A percentile compares a stretch with the other conserved stretches of the same genome.
Conservation (phyloP, 257 asterid genomes). For the Gentiana dahurica region DNA sequence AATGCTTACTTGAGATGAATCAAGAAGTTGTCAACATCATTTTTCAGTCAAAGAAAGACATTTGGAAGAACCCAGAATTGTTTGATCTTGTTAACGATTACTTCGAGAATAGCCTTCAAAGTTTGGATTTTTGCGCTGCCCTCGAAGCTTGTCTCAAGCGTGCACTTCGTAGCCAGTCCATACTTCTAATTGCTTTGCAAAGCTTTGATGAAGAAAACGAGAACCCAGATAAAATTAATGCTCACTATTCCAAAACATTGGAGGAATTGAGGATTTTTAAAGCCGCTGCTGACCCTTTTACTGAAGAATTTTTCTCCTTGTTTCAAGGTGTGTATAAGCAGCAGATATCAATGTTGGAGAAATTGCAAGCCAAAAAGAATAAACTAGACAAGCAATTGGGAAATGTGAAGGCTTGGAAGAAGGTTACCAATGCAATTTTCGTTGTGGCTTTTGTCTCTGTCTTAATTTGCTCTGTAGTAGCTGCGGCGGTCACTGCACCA, state of each 20-base stretch:
- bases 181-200: conserved; percentile 43
- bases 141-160: conserved; percentile 58
- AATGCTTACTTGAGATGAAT: conserved; percentile 61
- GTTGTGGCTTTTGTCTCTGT: conserved; percentile 56
- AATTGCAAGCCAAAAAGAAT: conserved; percentile 39
- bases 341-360: conserved; percentile 48
- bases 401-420: conserved; percentile 52
- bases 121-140: conserved; percentile 66
- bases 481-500: conserved; percentile 76
- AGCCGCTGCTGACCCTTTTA: conserved; percentile 62
- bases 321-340: conserved; percentile 40
- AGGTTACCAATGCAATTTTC: conserved; percentile 58
- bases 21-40: conserved; percentile 64
- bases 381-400: conserved; percentile 49
- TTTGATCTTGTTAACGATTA: conserved; percentile 79
- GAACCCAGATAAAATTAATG: background rate
- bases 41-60: conserved; percentile 45
- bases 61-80: conserved; percentile 59
- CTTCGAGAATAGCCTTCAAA: conserved; percentile 61
- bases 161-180: conserved; percentile 56
- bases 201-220: conserved; percentile 50
- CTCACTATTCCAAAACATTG: conserved; percentile 38
- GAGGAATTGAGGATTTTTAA: conserved; percentile 52
- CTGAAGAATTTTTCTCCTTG: conserved; percentile 44
- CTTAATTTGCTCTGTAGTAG: conserved; percentile 71